Base-by-base conservation (phyloP, 352 stramenopile species). In the Pythium vanterpoolii region DNA sequence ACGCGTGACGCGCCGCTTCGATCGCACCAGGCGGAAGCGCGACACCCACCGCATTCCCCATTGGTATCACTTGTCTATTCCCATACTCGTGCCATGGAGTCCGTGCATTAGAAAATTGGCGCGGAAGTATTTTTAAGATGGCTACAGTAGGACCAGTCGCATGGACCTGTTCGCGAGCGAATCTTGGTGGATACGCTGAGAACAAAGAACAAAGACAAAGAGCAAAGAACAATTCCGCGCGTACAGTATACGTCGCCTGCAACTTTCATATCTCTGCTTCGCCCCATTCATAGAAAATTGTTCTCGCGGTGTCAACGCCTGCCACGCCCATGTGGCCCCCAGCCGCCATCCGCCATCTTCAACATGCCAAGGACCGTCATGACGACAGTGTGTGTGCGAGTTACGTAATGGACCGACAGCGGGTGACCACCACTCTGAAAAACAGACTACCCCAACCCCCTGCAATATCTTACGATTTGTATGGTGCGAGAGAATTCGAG, bases 41-140 rank as follows among this genome's bases (percentile, higher is more conserved):
- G 24, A 86, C 67, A n/a, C 74, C 75, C 18, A 68, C 79, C 3
- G 64, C 79, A 46, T 74, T 73, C 16, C 79, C 79, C 79, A 89
- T 87, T 16, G 13, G 18, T 28, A 42, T 4, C 10, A 5, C 18
- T 18, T 19, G 16, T 44, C 30, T 9, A 24, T 39, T 8, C n/a
- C 2, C 13, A 39, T 3, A 10, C 38, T 39, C 33, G 33, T 39
- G 14, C 8, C 8, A 39, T 8, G 33, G 33, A 14, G 14, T 39
- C 14, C 14, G 8, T 39, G 33, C 33, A 39, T 39, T 39, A 8
- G 33, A n/a, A n/a, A n/a, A n/a, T n/a, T n/a, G n/a, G n/a, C n/a
- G n/a, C 33, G 33, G 10, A 14, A 38, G 46, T 63, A 63, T 55
- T 51, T 63, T 56, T 63, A 38, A 63, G 26, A 64, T 64, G 56